Base-by-base conservation (phyloP, 140 eudicot genomes). In the Oenanthe javanica region DNA sequence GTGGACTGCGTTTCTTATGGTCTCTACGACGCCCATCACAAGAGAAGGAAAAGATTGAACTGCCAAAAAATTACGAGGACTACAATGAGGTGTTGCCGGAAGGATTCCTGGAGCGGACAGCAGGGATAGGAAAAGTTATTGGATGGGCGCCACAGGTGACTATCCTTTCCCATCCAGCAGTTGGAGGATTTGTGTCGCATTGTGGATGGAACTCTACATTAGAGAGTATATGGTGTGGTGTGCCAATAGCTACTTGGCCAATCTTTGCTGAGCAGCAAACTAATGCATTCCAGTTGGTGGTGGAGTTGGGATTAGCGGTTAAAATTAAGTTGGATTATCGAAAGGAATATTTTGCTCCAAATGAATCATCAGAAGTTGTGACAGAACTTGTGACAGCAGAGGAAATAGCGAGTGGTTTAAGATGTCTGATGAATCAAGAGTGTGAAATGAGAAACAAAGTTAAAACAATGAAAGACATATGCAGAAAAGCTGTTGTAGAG, bases 401-500 rank as follows among this genome's bases (percentile, higher is more conserved):
- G 2, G 27, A 42, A 4, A 72, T 72, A 72, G 36, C 2, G 36
- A 72, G 50, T 1, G 77, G 52, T 0, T 8, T 72, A 72, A 8
- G 77, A 42, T 18, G 50, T 42, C 77, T 72, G 77, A 72, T 72
- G 77, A 16, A 71, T 38, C 13, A 49, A 18, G 84, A 79, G 0
- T 6, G 59, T 21, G 63, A 77, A 4, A n/a, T 38, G 31, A 80
- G 84, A n/a, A 31, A 5, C 6, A 80, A 76, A 69, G 82, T 70
- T 75, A 50, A 5, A 18, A 75, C 54, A 6, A 75, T 84, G 82
- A 43, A 76, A 51, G 45, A 45, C 18, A 69, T 52, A 66, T 73
- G 81, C 51, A 80, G 81, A 40, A 21, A 15, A 50, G 82, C 81
- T 4, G 0, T 55, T 40, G 49, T 2, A 43, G 76, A 84, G 66